Base-by-base conservation (phyloP, 2,329 filamentous ascomycete species). In the Fusarium xylarioides region DNA sequence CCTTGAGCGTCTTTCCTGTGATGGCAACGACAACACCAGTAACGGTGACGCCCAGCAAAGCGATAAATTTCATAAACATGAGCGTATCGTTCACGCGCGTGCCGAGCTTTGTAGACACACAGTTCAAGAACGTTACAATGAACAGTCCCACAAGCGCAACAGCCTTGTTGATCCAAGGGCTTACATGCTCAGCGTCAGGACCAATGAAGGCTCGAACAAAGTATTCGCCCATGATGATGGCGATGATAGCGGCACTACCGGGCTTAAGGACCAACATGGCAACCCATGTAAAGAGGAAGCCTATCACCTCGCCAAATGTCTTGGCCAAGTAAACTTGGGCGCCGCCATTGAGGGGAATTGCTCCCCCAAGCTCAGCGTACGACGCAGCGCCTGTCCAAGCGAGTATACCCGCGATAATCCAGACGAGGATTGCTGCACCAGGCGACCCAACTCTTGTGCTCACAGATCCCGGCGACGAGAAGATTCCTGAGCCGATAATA, bases 191-290 rank as follows among this genome's bases (percentile, higher is more conserved):
- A 5, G 93, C 93, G 65, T 97, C 94, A n/a, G 95, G 91, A 14
- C 95, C 95, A 66, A 97, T 92, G 47, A 93, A 88, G 19, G 95
- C 95, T 52, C 95, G 89, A 59, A 98, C 94, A n/a, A 97, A 85
- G 80, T 99, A 99, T 83, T 99, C 96, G 47, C 96, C 96, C 86
- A 98, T 98, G 78, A 99, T 98, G 75, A 99, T 98, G 74, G 95
- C 89, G 73, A 99, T 94, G 79, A 99, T 99, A 70, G 96, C 96
- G 15, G 95, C 92, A 43, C 93, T 93, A 5, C 96, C 96, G 1
- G 96, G 96, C 83, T 98, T 98, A 70, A 99, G 86, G 18, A 99
- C 96, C 68, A 96, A 89, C 21, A 98, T 94, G 2, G 96, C 95
- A 57, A 94, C 95, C 96, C 96, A 99, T 4, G 95, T 97, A 82